Base-by-base conservation (phyloP, 2,329 filamentous ascomycete species). In the Fragosphaeria purpurea region DNA sequence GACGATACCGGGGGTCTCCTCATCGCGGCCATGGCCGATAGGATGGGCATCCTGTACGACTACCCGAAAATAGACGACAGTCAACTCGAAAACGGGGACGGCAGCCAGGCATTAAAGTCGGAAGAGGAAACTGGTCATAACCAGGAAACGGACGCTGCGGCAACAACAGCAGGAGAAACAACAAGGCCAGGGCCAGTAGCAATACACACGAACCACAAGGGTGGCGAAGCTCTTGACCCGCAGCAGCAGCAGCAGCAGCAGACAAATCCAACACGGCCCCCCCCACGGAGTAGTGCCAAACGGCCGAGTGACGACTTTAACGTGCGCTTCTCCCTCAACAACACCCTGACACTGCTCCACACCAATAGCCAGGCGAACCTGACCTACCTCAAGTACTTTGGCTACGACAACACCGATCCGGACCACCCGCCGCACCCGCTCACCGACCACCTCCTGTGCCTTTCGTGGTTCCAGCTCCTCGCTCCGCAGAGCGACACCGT, bases 391-490 rank as follows among this genome's bases (percentile, higher is more conserved):
- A 87, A 87, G 63, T 94, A 95, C 72, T 97, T 95, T 69, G 81
- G 82, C 65, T 97, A 83, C 69, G 88, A 95, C 67, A 71, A 76
- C 57, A 77, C 78, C 52, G 80, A 80, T 55, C 80, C 83, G 42
- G 76, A 75, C 56, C 77, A 73, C 49, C 72, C 77, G 11, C 72
- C 80, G 31, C 93, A 97, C 63, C 91, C 93, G 1, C 79, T 98
- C 9, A 78, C 85, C 65, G 83, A 79, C 12, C 84, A 93, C 63
- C 79, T 98, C 47, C 84, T 91, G 60, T 80, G 85, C 5, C 73
- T 97, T 34, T 91, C 88, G 33, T 98, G 91, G 90, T 78, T 98
- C 2, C 91, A 97, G 67, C 79, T 98, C 5, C 70, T 96, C 12
- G 76, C 85, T 31, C 93, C 93, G 0, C 70, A 79, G 38, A 71